Conservation (phyloP, 768 basidiomycete species). For the Lentinula lateritia region DNA sequence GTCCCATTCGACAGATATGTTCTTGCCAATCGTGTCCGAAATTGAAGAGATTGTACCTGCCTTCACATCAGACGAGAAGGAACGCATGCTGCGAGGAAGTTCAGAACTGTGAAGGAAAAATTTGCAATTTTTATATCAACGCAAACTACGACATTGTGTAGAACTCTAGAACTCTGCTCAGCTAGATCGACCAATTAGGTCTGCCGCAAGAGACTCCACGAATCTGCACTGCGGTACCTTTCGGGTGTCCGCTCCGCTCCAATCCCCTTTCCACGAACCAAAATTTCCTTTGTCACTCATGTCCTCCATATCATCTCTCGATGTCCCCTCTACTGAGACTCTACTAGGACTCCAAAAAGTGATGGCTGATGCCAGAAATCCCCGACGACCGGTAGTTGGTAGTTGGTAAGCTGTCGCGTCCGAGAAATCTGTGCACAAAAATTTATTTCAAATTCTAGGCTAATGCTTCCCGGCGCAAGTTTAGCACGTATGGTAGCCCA, state of each 20-base stretch:
- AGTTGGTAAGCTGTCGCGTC: neutral
- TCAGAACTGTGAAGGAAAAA: neutral
- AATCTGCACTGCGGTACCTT: neutral
- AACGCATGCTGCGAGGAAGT: neutral
- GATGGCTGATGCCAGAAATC: constrained; percentile 7
- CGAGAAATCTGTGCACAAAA: neutral
- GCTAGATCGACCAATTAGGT: neutral
- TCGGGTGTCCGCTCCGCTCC: neutral
- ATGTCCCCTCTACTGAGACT: neutral
- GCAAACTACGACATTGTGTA: neutral
- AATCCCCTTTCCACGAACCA: neutral
- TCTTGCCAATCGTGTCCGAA: neutral
- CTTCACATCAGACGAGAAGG: neutral
- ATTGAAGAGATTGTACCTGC: neutral
- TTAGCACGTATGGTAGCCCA: constrained; percentile 33
- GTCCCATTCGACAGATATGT: constrained; percentile 1
- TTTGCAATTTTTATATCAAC: neutral
- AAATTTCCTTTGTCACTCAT: neutral
- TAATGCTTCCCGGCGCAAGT: constrained; percentile 36
- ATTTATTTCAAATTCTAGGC: constrained; percentile 29
- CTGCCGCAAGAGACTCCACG: neutral
- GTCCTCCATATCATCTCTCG: constrained; percentile 3
- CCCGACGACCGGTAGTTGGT: constrained; percentile 10
- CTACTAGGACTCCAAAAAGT: constrained; percentile 9
- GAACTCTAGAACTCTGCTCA: neutral